Evolutionary conservation across 768 basidiomycete species (phyloP).

Genomic region (Strobilomyces dryophilus): DNA sequence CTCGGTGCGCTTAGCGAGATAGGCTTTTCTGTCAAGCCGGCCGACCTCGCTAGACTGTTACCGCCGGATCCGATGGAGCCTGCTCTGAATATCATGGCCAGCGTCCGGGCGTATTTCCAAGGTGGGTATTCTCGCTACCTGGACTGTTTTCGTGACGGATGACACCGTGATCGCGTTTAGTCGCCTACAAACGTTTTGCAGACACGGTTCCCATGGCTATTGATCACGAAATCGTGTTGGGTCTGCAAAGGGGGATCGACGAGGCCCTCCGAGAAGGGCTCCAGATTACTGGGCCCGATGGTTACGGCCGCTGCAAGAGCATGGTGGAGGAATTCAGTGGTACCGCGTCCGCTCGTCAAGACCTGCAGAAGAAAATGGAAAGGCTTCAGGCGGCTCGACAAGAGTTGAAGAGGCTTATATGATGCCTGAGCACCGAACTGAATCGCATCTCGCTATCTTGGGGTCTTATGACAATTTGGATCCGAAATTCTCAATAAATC

Average conservation of each 20-base stretch:
- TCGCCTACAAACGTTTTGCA: slow-evolving; percentile 39
- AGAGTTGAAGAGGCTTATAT: slow-evolving; percentile 28
- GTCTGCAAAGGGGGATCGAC: slow-evolving; percentile 43
- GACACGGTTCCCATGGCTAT: slow-evolving; percentile 38
- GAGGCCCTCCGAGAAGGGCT: slow-evolving; percentile 42
- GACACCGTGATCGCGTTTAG: slow-evolving; percentile 22
- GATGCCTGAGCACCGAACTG: background rate
- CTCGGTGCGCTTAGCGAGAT: slow-evolving; percentile 3
- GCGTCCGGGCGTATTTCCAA: slow-evolving; percentile 67
- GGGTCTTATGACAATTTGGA: too few relatives aligned
- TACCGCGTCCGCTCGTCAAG: slow-evolving; percentile 42
- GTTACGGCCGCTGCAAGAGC: slow-evolving; percentile 41
- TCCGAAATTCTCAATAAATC: too few relatives aligned
- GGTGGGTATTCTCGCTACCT: slow-evolving; percentile 33
- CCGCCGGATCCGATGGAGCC: slow-evolving; percentile 49
- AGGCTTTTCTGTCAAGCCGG: slow-evolving; percentile 31
- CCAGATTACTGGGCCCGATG: slow-evolving; percentile 45
- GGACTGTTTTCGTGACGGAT: background rate
- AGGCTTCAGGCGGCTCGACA: slow-evolving; percentile 41
- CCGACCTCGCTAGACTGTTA: slow-evolving; percentile 45
- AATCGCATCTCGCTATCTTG: background rate
- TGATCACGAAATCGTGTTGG: slow-evolving; percentile 36
- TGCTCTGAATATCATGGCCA: slow-evolving; percentile 60
- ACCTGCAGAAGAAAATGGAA: slow-evolving; percentile 48
- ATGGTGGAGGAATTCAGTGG: slow-evolving; percentile 46